Percentiles rank a stretch among this genome's conserved stretches.
Evolutionary conservation across 2,329 filamentous ascomycete genomes (phyloP).

Genomic region (Talaromyces sp.): DNA sequence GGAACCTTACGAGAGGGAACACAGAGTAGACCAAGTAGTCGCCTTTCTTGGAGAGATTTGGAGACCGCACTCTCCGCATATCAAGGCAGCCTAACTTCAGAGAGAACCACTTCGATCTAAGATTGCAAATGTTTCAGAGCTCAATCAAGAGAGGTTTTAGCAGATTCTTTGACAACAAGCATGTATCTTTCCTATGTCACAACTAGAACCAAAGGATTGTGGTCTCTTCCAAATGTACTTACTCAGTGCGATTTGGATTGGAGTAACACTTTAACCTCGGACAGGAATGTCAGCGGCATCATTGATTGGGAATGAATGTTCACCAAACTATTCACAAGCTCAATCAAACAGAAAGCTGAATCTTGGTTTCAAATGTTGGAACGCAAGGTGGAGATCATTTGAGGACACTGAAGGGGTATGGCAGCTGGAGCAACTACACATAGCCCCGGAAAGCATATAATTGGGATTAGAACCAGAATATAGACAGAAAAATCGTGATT

Average conservation of each 20-base stretch:
- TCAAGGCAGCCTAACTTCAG: not conserved
- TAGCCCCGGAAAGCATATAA: not conserved
- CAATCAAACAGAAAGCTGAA: not conserved
- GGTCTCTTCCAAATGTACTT: not conserved
- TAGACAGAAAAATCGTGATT: not conserved
- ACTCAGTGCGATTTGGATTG: slow-evolving; percentile 13
- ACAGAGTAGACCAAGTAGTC: not conserved
- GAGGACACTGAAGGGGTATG: not conserved
- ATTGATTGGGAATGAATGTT: slow-evolving; percentile 8
- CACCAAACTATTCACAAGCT: not conserved
- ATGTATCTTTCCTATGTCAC: not conserved
- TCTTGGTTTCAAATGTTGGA: not conserved
- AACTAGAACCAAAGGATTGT: not conserved
- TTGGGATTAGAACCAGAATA: not conserved
- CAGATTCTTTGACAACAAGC: not conserved
- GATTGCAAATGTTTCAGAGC: not conserved
- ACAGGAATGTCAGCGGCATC: slow-evolving; percentile 11
- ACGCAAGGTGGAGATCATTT: not conserved
- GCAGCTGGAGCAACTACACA: not conserved
- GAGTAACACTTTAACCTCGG: slow-evolving; percentile 12
- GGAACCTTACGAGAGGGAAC: not conserved
- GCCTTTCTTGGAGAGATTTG: not conserved
- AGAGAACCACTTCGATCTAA: not conserved
- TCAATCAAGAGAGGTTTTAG: not conserved
- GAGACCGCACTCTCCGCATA: not conserved